A percentile compares a stretch with the other conserved stretches of the same genome.
Conservation (phyloP, 176 grass and related monocot genomes). For the Tuctoria greenei region DNA sequence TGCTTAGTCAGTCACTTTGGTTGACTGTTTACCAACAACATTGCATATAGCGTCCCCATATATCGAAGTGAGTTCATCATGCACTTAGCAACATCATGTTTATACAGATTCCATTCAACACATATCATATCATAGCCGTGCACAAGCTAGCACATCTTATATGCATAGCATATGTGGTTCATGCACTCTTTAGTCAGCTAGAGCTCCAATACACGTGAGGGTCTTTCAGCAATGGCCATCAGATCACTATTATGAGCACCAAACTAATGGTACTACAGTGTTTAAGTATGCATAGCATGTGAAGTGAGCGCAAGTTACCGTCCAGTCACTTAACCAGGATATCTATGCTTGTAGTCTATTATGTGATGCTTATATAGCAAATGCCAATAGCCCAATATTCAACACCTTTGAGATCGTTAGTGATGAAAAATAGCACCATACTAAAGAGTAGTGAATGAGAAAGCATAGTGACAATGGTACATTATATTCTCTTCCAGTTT, state of each 20-base stretch:
- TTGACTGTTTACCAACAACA: neutral
- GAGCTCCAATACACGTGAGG: neutral
- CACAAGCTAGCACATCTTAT: neutral
- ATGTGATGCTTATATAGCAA: neutral
- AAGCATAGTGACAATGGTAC: neutral
- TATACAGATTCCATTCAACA: neutral
- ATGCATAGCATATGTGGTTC: neutral
- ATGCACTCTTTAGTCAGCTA: neutral
- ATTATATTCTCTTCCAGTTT: neutral
- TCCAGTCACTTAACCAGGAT: neutral
- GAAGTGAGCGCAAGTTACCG: neutral
- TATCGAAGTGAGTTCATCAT: neutral
- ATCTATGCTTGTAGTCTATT: neutral
- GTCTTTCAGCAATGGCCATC: neutral
- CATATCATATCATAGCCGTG: neutral
- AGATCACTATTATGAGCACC: neutral
- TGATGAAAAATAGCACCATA: neutral
- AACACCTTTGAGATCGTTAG: neutral
- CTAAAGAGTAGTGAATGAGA: neutral
- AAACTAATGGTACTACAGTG: neutral
- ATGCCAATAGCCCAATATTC: neutral
- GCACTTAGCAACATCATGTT: neutral
- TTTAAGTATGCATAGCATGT: conserved; percentile 21
- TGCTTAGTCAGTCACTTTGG: neutral
- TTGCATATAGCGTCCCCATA: neutral